These are phyloP conservation scores for Neoboletus brunneissimus DNA, from an alignment of 768 basidiomycete species.

Conservation along the genomic window DNA sequence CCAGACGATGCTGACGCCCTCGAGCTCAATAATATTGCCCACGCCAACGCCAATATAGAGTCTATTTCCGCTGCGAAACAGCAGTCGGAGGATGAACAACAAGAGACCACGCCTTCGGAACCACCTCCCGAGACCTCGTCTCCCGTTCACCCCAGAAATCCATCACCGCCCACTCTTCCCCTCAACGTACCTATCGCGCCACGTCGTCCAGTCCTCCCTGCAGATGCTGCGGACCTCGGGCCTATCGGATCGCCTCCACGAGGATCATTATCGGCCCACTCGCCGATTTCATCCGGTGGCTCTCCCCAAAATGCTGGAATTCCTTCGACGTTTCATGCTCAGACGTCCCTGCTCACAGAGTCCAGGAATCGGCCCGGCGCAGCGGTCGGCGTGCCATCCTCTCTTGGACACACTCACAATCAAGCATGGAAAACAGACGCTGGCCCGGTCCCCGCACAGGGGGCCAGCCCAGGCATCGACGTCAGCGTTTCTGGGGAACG, in stretches of 20 bases:
- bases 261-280: conserved; percentile 46
- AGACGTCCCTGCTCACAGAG: conserved; percentile 46
- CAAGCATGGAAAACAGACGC: conserved; percentile 30
- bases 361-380: conserved; percentile 33
- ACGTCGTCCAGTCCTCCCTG: conserved; percentile 40
- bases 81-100: conserved; percentile 15
- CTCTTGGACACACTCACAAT: conserved; percentile 44
- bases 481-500: conserved; percentile 39
- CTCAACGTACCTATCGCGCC: conserved; percentile 49
- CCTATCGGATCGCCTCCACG: conserved; percentile 81
- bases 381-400: conserved; percentile 54
- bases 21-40: background rate
- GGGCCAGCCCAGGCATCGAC: conserved; percentile 13
- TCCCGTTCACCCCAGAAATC: conserved; percentile 26
- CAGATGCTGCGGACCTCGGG: conserved; percentile 58
- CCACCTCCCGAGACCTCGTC: conserved; percentile 9
- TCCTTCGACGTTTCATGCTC: conserved; percentile 75
- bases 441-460: conserved; percentile 23
- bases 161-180: conserved; percentile 51
- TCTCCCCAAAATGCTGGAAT: conserved; percentile 42
- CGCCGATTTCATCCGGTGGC: conserved; percentile 43
- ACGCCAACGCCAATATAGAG: background rate
- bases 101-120: conserved; percentile 1
- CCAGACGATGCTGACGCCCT: conserved; percentile 52
- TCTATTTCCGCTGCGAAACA: background rate